Evolutionary conservation across 1,284 basidiomycete genomes (phyloP).

Genomic region (Ceratobasidium theobromae): DNA sequence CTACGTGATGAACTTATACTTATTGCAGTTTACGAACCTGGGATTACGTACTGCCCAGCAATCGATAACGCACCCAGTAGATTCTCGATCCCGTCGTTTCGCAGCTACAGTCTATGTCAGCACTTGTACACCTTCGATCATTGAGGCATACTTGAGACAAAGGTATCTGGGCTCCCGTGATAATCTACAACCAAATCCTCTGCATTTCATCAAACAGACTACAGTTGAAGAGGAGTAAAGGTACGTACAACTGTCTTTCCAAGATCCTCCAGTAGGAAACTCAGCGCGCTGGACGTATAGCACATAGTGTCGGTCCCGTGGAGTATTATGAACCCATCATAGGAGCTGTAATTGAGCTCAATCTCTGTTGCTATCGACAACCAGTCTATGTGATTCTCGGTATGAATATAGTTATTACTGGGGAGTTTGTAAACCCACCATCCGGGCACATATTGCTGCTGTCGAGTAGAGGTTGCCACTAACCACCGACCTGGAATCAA

Average conservation of each 20-base stretch:
- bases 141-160: constrained; percentile 57
- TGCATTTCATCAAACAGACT: constrained; percentile 24
- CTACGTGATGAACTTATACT: background rate
- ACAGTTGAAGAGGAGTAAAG: background rate
- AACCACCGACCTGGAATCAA: constrained; percentile 20
- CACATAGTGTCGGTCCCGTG: constrained; percentile 96
- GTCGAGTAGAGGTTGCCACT: constrained; percentile 87
- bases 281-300: constrained; percentile 83
- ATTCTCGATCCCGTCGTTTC: constrained; percentile 90
- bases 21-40: constrained; percentile 61
- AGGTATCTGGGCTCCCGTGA: constrained; percentile 92
- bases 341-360: constrained; percentile 79
- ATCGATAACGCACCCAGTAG: constrained; percentile 84
- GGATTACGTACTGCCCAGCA: constrained; percentile 87
- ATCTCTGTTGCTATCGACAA: constrained; percentile 87
- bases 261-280: constrained; percentile 87
- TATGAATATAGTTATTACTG: constrained; percentile 31
- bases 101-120: constrained; percentile 46
- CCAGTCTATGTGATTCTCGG: constrained; percentile 63
- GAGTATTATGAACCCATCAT: constrained; percentile 87
- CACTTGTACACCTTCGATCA: no score
- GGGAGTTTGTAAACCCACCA: constrained; percentile 47
- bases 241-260: constrained; percentile 77
- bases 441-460: constrained; percentile 83
- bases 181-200: constrained; percentile 53